These are phyloP conservation scores for Catenaria anguillulae DNA, from an alignment of 371 early-diverging fungal genomes.

Conservation along the genomic window DNA sequence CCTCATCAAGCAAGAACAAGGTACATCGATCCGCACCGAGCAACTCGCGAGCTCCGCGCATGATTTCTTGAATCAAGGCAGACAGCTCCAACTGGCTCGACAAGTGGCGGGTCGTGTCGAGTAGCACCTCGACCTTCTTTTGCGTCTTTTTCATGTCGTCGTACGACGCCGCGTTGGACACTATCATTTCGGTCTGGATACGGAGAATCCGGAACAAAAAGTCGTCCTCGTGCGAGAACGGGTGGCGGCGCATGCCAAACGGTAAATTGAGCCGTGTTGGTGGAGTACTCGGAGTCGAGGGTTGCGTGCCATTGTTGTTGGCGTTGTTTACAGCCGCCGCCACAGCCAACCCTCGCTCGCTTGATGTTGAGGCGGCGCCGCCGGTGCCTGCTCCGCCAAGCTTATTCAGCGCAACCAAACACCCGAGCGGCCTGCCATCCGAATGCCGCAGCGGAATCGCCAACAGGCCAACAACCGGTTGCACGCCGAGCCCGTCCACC, in stretches of 20 bases:
- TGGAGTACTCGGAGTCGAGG: too few relatives aligned
- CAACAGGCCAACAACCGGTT: not conserved
- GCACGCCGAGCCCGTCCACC: not conserved
- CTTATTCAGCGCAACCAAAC: not conserved
- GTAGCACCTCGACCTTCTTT: constrained; percentile 28
- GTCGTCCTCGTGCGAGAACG: constrained; percentile 15
- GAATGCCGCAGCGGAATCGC: not conserved
- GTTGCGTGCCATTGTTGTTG: too few relatives aligned
- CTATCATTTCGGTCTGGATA: constrained; percentile 17
- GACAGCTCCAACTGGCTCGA: constrained; percentile 22
- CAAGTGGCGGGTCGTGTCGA: constrained; percentile 25
- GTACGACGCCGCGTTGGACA: constrained; percentile 21
- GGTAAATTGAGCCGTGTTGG: too few relatives aligned
- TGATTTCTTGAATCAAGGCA: constrained; percentile 22
- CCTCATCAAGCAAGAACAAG: constrained; percentile 28
- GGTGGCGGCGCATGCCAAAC: too few relatives aligned
- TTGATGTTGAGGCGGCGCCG: constrained; percentile 34
- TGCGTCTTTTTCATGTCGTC: constrained; percentile 23
- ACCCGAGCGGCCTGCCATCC: not conserved
- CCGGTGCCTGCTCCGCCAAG: constrained; percentile 15
- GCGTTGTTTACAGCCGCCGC: constrained; percentile 19
- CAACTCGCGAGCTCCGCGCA: constrained; percentile 31
- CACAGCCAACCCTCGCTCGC: constrained; percentile 15
- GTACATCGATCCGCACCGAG: constrained; percentile 29
- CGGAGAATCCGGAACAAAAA: constrained; percentile 17